These are phyloP conservation scores for Microcyclospora tardicrescens DNA, from an alignment of 2,329 filamentous ascomycete genomes.

Conservation along the genomic window DNA sequence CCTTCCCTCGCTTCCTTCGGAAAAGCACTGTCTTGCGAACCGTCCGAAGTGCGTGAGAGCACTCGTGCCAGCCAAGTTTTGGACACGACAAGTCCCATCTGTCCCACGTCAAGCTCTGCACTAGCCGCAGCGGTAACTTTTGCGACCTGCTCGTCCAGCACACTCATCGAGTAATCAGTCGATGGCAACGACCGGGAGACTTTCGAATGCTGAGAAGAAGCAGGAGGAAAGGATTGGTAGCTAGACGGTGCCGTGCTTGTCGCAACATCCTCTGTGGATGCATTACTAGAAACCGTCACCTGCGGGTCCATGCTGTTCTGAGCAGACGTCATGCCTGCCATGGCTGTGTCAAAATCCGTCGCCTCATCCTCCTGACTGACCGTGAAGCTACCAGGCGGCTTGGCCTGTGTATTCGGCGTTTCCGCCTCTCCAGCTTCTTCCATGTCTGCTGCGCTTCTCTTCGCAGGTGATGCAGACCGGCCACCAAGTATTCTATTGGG, in stretches of 20 bases:
- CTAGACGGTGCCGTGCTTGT: no score
- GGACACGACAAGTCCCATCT: conserved; percentile 66
- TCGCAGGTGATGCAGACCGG: conserved; percentile 41
- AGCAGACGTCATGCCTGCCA: conserved; percentile 10
- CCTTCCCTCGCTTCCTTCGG: conserved; percentile 49
- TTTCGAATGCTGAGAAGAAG: no score
- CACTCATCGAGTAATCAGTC: conserved; percentile 1
- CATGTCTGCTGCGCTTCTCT: conserved; percentile 43
- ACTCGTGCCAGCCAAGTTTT: conserved; percentile 66
- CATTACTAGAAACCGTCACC: neutral
- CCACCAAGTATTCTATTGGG: conserved; percentile 8
- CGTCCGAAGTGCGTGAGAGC: conserved; percentile 49
- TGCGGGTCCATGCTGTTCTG: conserved; percentile 6
- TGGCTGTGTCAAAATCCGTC: conserved; percentile 9
- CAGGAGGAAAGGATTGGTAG: no score
- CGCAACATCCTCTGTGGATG: conserved; percentile 3
- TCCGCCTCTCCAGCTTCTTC: conserved; percentile 23
- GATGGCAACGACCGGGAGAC: neutral
- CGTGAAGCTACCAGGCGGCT: conserved; percentile 7
- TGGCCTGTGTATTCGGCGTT: conserved; percentile 2
- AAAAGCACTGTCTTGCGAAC: conserved; percentile 40
- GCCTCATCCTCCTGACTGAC: conserved; percentile 2
- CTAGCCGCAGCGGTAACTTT: conserved; percentile 52
- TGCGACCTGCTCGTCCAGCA: conserved; percentile 55
- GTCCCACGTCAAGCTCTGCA: conserved; percentile 50